Percentiles rank a stretch among this genome's conserved stretches.
Evolutionary conservation across 148 eudicot genomes (phyloP).

Genomic region (Amaranthus cruentus): DNA sequence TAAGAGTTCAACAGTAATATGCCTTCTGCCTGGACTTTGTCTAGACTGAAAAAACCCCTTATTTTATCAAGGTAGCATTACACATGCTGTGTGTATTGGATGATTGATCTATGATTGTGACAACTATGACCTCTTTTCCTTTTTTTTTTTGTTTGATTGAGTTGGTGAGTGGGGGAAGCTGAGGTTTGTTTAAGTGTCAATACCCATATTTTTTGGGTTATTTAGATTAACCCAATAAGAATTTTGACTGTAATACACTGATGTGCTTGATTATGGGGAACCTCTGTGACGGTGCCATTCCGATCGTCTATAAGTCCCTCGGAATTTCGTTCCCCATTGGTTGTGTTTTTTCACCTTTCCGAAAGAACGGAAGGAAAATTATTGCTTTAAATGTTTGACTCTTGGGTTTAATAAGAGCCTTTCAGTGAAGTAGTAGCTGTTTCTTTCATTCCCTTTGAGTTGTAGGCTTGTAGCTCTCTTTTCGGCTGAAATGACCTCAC

Average conservation of each 20-base stretch:
- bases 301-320: too few species aligned
- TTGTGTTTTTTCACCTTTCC: background rate
- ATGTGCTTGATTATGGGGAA: background rate
- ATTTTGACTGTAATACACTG: background rate
- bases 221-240: background rate
- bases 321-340: too few species aligned
- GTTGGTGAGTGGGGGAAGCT: constrained; percentile 1
- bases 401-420: too few species aligned
- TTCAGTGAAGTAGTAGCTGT: background rate
- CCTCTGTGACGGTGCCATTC: background rate
- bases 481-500: background rate
- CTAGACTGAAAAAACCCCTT: background rate
- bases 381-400: background rate
- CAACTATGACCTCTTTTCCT: background rate
- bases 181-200: background rate
- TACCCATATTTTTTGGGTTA: background rate
- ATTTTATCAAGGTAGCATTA: constrained; percentile 6
- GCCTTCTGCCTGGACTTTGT: background rate
- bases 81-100: background rate
- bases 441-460: background rate
- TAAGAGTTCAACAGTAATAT: background rate
- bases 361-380: background rate
- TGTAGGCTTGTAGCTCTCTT: background rate
- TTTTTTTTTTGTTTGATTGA: background rate
- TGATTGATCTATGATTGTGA: background rate